Percentiles rank a stretch among this genome's conserved stretches.
Conservation (phyloP, 73 alveolate species). For the Paramecium primaurelia region DNA sequence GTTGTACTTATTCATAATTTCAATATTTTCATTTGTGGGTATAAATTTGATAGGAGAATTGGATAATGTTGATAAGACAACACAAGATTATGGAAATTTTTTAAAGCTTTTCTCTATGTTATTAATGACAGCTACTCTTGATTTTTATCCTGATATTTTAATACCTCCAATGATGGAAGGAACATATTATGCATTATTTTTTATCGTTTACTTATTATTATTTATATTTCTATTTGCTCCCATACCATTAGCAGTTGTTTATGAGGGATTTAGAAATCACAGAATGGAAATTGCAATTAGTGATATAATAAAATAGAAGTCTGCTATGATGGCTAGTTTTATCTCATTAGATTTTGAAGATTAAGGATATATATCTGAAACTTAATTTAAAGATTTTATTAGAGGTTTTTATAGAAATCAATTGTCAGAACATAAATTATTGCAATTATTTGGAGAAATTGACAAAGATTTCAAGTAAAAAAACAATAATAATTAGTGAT, state of each 20-base stretch:
- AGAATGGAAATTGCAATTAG: constrained; percentile 39
- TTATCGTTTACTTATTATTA: neutral
- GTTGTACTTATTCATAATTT: constrained; percentile 32
- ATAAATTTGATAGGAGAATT: constrained; percentile 55
- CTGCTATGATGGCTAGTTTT: constrained; percentile 57
- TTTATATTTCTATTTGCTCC: constrained; percentile 51
- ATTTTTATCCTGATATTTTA: constrained; percentile 52
- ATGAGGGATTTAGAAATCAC: constrained; percentile 61
- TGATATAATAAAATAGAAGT: constrained; percentile 44
- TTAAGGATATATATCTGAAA: neutral
- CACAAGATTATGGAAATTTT: constrained; percentile 47
- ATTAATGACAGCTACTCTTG: constrained; percentile 40
- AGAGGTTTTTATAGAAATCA: neutral
- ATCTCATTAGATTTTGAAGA: neutral
- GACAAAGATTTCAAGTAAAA: constrained; percentile 49
- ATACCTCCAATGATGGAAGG: constrained; percentile 42
- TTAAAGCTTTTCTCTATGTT: constrained; percentile 9
- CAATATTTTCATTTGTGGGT: constrained; percentile 50
- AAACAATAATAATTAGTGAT: constrained; percentile 13
- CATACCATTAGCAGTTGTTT: constrained; percentile 60
- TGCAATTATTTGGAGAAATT: neutral
- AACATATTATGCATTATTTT: constrained; percentile 10
- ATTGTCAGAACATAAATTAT: neutral
- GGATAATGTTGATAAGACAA: neutral
- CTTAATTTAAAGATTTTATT: neutral